Evolutionary conservation across 257 asterid species (phyloP).

Genomic region (Mentha longifolia): DNA sequence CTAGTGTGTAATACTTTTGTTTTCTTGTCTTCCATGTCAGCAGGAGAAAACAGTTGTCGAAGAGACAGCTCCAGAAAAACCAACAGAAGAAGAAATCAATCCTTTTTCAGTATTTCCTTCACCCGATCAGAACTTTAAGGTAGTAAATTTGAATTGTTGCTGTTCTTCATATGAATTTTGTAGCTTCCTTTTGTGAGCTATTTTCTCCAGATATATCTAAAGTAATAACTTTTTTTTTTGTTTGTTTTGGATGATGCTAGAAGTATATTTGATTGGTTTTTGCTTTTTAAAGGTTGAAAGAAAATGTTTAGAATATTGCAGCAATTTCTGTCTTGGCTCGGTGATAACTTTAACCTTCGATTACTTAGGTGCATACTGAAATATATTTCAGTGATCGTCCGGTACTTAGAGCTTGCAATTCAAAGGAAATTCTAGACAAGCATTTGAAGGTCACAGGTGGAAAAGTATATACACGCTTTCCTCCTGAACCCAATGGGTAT

Average conservation of each 20-base stretch:
- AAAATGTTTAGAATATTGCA: neutral
- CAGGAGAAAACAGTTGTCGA: conserved; percentile 65
- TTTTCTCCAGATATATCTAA: too few relatives aligned
- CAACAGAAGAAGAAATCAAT: conserved; percentile 83
- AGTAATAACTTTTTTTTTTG: too few relatives aligned
- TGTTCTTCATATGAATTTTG: conserved; percentile 13
- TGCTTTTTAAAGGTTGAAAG: conserved; percentile 13
- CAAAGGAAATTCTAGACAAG: conserved; percentile 75
- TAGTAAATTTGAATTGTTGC: conserved; percentile 16
- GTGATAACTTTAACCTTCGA: neutral
- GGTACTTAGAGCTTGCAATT: conserved; percentile 83
- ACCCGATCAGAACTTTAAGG: conserved; percentile 87
- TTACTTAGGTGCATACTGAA: conserved; percentile 79
- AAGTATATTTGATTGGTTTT: conserved; percentile 3
- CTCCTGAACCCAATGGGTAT: conserved; percentile 99
- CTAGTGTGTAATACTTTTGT: conserved; percentile 11
- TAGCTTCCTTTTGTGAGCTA: conserved; percentile 3
- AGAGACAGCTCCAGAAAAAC: conserved; percentile 59
- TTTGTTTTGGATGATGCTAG: neutral
- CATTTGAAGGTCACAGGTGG: conserved; percentile 83
- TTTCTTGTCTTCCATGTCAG: conserved; percentile 19
- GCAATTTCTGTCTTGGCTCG: neutral
- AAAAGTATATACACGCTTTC: conserved; percentile 87
- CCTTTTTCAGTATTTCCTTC: conserved; percentile 83
- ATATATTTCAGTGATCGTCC: conserved; percentile 84